phyloP scores from a whole-genome alignment of 2,329 filamentous ascomycete species.

The Lithohypha guttulata region DNA sequence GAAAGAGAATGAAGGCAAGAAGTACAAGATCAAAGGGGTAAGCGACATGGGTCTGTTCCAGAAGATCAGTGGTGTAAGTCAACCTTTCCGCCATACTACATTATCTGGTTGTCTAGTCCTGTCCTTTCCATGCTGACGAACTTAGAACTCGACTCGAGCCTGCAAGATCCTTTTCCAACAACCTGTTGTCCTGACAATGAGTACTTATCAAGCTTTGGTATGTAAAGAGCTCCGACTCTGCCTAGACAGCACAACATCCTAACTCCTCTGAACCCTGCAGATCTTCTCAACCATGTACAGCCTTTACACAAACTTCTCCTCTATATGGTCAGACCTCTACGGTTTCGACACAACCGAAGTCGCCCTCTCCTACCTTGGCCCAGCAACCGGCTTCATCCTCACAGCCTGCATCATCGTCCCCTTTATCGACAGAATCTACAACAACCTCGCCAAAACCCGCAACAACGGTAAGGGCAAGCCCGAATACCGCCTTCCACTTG shows the following conservation, averaged over 20 bases:
- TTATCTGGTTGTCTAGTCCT: background rate
- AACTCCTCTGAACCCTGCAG: too few relatives aligned
- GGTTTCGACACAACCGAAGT: conserved; percentile 42
- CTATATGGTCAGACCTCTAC: conserved; percentile 32
- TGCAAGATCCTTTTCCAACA: conserved; percentile 5
- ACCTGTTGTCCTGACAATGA: conserved; percentile 1
- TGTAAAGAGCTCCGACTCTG: too few relatives aligned
- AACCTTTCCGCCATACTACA: background rate
- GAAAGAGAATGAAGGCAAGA: conserved; percentile 24
- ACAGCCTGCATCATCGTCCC: conserved; percentile 36
- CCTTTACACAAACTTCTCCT: background rate
- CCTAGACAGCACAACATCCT: too few relatives aligned
- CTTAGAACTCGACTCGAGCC: conserved; percentile 4
- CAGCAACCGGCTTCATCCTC: conserved; percentile 47
- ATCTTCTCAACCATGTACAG: conserved; percentile 2
- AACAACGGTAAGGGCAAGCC: conserved; percentile 26
- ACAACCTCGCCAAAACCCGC: conserved; percentile 20
- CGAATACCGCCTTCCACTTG: conserved; percentile 46
- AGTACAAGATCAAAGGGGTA: background rate
- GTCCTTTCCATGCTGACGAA: background rate
- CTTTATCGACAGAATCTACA: conserved; percentile 35
- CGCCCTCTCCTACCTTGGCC: conserved; percentile 49
- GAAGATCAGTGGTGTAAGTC: conserved; percentile 1
- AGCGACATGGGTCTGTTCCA: background rate
- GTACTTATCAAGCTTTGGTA: conserved; percentile 4